Evolutionary conservation across 306 rosid species (phyloP).

Genomic region (Quercus agrifolia): DNA sequence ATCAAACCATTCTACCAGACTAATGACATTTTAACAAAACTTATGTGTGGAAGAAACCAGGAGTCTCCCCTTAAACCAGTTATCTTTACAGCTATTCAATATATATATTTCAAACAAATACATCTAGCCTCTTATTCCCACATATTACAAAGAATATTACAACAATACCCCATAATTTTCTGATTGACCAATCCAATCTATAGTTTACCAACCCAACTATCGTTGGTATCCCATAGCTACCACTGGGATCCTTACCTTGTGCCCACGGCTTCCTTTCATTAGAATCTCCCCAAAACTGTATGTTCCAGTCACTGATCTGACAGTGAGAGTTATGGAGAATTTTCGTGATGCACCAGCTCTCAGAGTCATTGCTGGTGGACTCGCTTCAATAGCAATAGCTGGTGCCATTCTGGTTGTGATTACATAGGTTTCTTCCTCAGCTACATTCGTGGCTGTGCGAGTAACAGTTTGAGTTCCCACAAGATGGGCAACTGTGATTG

Average conservation of each 20-base stretch:
- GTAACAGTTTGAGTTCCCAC: constrained; percentile 63
- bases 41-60: constrained; percentile 59
- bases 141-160: constrained; percentile 96
- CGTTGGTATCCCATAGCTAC: constrained; percentile 75
- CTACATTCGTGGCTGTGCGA: constrained; percentile 84
- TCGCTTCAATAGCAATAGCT: constrained; percentile 73
- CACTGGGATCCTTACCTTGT: constrained; percentile 94
- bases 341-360: constrained; percentile 58
- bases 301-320: constrained; percentile 60
- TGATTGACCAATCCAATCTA: constrained; percentile 30
- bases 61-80: constrained; percentile 40
- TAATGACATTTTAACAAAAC: constrained; percentile 57
- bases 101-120: constrained; percentile 40
- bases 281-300: constrained; percentile 88
- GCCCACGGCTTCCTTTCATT: constrained; percentile 92
- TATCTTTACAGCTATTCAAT: constrained; percentile 72
- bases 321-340: constrained; percentile 64
- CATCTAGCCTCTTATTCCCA: constrained; percentile 76
- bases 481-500: constrained; percentile 82
- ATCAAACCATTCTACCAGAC: constrained; percentile 17
- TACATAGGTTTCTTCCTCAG: constrained; percentile 82
- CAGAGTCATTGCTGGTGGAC: constrained; percentile 85
- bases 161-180: constrained; percentile 35
- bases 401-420: constrained; percentile 85
- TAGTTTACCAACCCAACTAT: constrained; percentile 25